These are phyloP conservation scores for Trichoderma cornu-damae DNA, from an alignment of 2,329 filamentous ascomycete genomes.

Conservation along the genomic window DNA sequence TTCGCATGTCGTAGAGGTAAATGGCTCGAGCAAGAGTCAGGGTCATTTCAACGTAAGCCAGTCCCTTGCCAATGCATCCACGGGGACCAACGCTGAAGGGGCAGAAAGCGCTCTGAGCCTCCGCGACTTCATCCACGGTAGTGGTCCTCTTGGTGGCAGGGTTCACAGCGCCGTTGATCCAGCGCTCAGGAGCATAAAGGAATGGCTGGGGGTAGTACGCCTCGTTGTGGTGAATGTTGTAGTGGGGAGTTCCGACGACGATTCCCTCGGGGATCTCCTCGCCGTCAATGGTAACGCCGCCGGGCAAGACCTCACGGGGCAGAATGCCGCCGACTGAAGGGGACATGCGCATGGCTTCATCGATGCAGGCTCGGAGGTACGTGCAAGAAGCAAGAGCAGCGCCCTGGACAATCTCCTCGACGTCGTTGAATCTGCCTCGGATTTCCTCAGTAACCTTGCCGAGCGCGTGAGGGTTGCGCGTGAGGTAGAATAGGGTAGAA, in stretches of 20 bases:
- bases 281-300: constrained; percentile 52
- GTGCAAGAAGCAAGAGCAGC: constrained; percentile 44
- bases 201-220: constrained; percentile 57
- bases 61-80: constrained; percentile 66
- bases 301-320: constrained; percentile 54
- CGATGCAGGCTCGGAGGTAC: constrained; percentile 60
- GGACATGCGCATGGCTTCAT: constrained; percentile 60
- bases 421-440: constrained; percentile 44
- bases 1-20: constrained; percentile 56
- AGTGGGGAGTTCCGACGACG: constrained; percentile 61
- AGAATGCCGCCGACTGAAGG: constrained; percentile 57
- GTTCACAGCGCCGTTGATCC: constrained; percentile 49
- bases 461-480: constrained; percentile 46
- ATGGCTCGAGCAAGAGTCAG: constrained; percentile 57
- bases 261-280: constrained; percentile 52
- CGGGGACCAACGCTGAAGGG: constrained; percentile 67
- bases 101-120: constrained; percentile 65
- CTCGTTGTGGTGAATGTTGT: constrained; percentile 63
- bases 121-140: constrained; percentile 46
- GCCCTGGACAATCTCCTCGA: constrained; percentile 53
- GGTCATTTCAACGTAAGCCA: constrained; percentile 64
- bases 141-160: constrained; percentile 34
- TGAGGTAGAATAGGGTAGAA: constrained; percentile 58
- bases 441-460: constrained; percentile 47
- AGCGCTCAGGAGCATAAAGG: constrained; percentile 58